Base-by-base conservation (phyloP, 257 asterid genomes). In the Petrea volubilis region DNA sequence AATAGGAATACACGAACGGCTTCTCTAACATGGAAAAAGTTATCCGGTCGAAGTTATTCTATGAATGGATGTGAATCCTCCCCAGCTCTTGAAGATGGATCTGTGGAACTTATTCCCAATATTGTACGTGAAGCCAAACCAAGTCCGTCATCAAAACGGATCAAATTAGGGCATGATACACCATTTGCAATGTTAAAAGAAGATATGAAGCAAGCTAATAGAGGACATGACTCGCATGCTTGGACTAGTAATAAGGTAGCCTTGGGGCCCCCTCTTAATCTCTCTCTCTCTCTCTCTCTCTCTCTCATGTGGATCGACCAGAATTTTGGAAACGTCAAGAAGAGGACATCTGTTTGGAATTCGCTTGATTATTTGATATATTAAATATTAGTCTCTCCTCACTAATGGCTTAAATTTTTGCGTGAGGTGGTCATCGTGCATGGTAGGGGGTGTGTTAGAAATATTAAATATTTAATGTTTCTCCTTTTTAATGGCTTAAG, bases 121-220 rank as follows among this genome's bases (percentile, higher is more conserved):
- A 83, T 84, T 74, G 87, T 92, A 52, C 92, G 82, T 55, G 97
- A 90, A 78, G 96, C 95, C 76, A 88, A 87, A 81, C 96, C 85
- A 47, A 90, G 91, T 62, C 92, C 95, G 5, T 83, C 89, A 10
- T 90, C 96, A 15, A 93, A 93, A 69, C 87, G 97, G 79, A 87
- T 93, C 80, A 93, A 93, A 84, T 79, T 90, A 81, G 96, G 96
- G 55, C 82, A 88, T 18, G 93, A 88, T 56, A 72, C 70, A 65
- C 83, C 85, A 33, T 71, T 74, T 77, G 56, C 76, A 41, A 61
- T 57, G 68, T 77, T 73, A 23, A 70, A 71, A 67, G 87, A 77
- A 57, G 83, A 71, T 49, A 15, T 43, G 50, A 72, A 72, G 76
- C 82, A 78, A 68, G 82, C 83, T 49, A 71, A 77, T 68, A 82